Evolutionary conservation across 352 stramenopile species (phyloP).

Genomic region (Pythium aphanidermatum): DNA sequence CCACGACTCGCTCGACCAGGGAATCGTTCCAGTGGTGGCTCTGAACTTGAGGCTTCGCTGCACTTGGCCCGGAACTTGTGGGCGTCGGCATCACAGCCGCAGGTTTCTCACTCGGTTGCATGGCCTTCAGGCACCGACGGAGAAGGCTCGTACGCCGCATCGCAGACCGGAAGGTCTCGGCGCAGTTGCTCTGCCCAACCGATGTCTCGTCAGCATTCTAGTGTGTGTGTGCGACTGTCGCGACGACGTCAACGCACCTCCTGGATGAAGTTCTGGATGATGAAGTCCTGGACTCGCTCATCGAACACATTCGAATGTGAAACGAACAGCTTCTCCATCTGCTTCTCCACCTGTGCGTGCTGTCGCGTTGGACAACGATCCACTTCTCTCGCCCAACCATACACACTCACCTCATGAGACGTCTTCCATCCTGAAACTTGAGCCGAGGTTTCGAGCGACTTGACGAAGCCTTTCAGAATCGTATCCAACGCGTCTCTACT

Average conservation of each 20-base stretch:
- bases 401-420: conserved; percentile 3
- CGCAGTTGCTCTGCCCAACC: conserved; percentile 34
- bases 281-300: conserved; percentile 79
- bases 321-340: conserved; percentile 67
- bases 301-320: conserved; percentile 82
- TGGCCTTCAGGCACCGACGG: conserved; percentile 59
- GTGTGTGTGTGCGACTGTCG: neutral
- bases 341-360: conserved; percentile 44
- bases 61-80: neutral
- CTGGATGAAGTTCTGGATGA: conserved; percentile 84
- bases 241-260: conserved; percentile 20
- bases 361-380: too few species aligned
- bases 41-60: neutral
- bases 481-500: conserved; percentile 44
- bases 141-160: conserved; percentile 70
- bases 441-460: conserved; percentile 39
- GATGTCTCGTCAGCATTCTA: neutral
- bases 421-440: conserved; percentile 11
- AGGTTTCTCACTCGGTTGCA: conserved; percentile 48
- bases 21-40: conserved; percentile 10
- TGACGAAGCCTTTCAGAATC: conserved; percentile 56
- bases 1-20: conserved; percentile 33
- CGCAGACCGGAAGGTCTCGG: conserved; percentile 59
- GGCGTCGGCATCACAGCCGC: neutral
- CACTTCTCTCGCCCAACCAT: too few species aligned